A percentile compares a stretch with the other conserved stretches of the same genome.
These are phyloP conservation scores for Cercospora sp. DNA, from an alignment of 2,329 filamentous ascomycete species.

Conservation along the genomic window DNA sequence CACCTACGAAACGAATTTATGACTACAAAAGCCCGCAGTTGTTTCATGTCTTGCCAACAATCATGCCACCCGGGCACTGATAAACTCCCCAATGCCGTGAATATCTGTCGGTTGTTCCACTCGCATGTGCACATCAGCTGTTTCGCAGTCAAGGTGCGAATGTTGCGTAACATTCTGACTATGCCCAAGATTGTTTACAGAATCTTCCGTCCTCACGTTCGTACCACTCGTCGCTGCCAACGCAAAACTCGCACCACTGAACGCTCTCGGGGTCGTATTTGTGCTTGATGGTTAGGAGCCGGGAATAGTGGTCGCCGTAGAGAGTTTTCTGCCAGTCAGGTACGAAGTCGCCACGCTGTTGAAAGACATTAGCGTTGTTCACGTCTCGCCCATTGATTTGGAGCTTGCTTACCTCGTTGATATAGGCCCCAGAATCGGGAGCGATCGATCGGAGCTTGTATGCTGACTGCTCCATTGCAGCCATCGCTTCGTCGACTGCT, in stretches of 20 bases:
- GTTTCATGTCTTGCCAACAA: no score
- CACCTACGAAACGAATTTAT: no score
- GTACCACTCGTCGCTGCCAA: slow-evolving; percentile 17
- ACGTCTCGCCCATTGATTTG: not conserved
- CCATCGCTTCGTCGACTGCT: not conserved
- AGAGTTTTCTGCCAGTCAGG: slow-evolving; percentile 18
- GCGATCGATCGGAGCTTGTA: slow-evolving; percentile 39
- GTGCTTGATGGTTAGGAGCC: slow-evolving; percentile 19
- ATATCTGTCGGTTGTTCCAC: no score
- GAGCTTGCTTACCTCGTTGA: slow-evolving; percentile 40
- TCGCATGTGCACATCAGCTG: no score
- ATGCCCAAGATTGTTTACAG: slow-evolving; percentile 7
- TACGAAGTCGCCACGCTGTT: not conserved
- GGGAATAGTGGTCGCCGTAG: slow-evolving; percentile 19
- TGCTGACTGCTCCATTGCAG: slow-evolving; percentile 24
- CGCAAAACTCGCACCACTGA: slow-evolving; percentile 12
- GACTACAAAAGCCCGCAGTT: no score
- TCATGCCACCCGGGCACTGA: no score
- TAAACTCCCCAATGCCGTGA: no score
- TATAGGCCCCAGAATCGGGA: slow-evolving; percentile 42
- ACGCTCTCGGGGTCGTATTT: slow-evolving; percentile 22
- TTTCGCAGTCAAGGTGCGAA: no score
- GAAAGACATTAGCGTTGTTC: not conserved
- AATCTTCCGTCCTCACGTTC: slow-evolving; percentile 8
- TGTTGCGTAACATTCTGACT: not conserved